Evolutionary conservation across 768 basidiomycete genomes (phyloP).

Genomic region (Hygrophorus russula): DNA sequence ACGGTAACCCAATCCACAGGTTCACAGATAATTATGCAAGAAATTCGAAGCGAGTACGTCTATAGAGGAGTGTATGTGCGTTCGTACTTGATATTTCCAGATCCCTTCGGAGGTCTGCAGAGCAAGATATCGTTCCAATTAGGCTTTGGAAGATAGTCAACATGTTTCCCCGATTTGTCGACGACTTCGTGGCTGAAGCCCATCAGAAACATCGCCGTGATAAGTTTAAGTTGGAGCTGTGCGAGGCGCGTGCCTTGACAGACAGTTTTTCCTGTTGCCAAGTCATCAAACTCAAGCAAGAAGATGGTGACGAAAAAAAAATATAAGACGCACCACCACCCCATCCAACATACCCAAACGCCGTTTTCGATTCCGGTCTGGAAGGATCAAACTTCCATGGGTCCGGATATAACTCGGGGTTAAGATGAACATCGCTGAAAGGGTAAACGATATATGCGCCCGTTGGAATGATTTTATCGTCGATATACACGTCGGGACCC

Average conservation of each 20-base stretch:
- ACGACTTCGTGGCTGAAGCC: slow-evolving; percentile 51
- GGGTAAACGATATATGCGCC: slow-evolving; percentile 73
- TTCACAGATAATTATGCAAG: no score
- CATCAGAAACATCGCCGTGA: slow-evolving; percentile 56
- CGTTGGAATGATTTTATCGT: slow-evolving; percentile 57
- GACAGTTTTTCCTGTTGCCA: slow-evolving; percentile 44
- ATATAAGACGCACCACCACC: slow-evolving; percentile 49
- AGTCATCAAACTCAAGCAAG: slow-evolving; percentile 7
- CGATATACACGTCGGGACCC: slow-evolving; percentile 59
- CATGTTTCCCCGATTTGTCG: slow-evolving; percentile 36
- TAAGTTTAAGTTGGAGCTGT: slow-evolving; percentile 61
- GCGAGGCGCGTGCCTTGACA: slow-evolving; percentile 71
- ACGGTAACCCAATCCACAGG: no score
- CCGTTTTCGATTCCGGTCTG: slow-evolving; percentile 32
- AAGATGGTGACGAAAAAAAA: slow-evolving; percentile 6
- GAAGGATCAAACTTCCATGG: slow-evolving; percentile 71
- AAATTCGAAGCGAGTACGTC: no score
- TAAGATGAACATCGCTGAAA: slow-evolving; percentile 70
- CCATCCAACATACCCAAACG: slow-evolving; percentile 65
- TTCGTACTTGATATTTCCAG: slow-evolving; percentile 44
- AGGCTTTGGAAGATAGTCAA: slow-evolving; percentile 39
- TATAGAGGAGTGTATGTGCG: slow-evolving; percentile 25
- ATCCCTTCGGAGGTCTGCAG: slow-evolving; percentile 48
- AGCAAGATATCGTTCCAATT: slow-evolving; percentile 73
- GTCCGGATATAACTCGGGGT: slow-evolving; percentile 60